Base-by-base conservation (phyloP, 2,329 filamentous ascomycete species). In the Beauveria varroae region DNA sequence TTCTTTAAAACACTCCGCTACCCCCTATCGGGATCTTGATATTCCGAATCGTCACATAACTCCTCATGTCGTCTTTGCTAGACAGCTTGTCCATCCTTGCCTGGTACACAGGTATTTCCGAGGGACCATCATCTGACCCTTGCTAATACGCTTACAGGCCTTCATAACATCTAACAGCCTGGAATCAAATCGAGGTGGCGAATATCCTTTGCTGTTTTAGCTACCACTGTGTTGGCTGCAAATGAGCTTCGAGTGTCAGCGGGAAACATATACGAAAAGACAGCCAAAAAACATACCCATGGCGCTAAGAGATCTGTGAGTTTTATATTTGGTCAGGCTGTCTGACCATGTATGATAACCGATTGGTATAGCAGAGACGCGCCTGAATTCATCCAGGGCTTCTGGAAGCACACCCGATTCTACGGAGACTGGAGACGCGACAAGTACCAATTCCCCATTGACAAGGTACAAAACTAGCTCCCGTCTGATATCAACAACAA, bases 361-460 rank as follows among this genome's bases (percentile, higher is more conserved):
- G 63, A 65, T 46, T n/a, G 24, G 24, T 24, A 37, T 18, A 53
- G 9, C 26, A 58, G 56, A 18, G 26, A 43, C 22, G 26, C 3
- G 22, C 18, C 24, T 43, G n/a, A 47, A 12, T 57, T 50, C 26
- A 53, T 9, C 5, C 51, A 66, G 64, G 73, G 72, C 1, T 71
- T 67, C 61, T 74, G 72, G 68, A 87, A 90, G 70, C 87, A 92
- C 74, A 87, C 85, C 22, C 83, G 90, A 59, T 78, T 79, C 64
- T 93, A 91, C 71, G 86, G 89, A 70, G 82, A 81, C 26, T 91
- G 81, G 72, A 81, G 82, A 64, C 82, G 78, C 67, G 87, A 86
- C n/a, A 84, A 87, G 67, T 93, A 93, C 72, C 79, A 90, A 74
- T 85, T 89, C 65, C 91, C 91, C 24, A 89, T 89, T 72, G 91